A percentile compares a stretch with the other conserved stretches of the same genome.
phyloP scores from a whole-genome alignment of 768 basidiomycete species.

The Rhizopogon vinicolor region DNA sequence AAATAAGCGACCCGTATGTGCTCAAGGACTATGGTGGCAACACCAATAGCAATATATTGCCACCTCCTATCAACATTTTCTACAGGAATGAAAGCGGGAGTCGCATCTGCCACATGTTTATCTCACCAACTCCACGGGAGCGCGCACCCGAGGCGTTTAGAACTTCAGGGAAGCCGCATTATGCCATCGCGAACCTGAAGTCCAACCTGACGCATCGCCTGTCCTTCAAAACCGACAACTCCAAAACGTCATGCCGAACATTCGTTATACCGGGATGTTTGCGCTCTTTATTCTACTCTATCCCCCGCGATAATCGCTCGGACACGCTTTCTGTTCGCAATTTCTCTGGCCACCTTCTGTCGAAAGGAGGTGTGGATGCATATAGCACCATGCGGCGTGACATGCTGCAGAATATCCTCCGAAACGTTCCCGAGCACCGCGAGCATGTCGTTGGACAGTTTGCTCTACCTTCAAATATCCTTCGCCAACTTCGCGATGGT shows the following conservation, averaged over 20 bases:
- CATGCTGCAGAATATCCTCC: slow-evolving; percentile 17
- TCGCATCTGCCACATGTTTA: slow-evolving; percentile 23
- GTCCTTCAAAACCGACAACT: slow-evolving; percentile 21
- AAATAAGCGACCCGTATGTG: slow-evolving; percentile 26
- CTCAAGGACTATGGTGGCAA: slow-evolving; percentile 13
- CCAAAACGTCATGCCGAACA: slow-evolving; percentile 18
- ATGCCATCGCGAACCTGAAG: slow-evolving; percentile 22
- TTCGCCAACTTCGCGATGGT: slow-evolving; percentile 20
- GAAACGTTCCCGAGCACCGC: slow-evolving; percentile 12
- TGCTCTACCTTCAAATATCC: slow-evolving; percentile 11
- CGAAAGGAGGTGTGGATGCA: slow-evolving; percentile 26
- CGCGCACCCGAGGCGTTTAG: slow-evolving; percentile 10
- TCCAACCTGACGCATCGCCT: slow-evolving; percentile 21
- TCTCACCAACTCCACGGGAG: slow-evolving; percentile 21
- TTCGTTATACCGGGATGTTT: slow-evolving; percentile 28
- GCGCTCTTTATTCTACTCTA: slow-evolving; percentile 28
- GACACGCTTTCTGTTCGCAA: slow-evolving; percentile 24
- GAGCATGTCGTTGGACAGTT: slow-evolving; percentile 23
- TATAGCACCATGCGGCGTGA: slow-evolving; percentile 14
- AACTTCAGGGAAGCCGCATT: slow-evolving; percentile 23
- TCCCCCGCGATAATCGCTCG: slow-evolving; percentile 16
- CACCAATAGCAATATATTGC: slow-evolving; percentile 17
- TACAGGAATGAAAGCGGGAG: slow-evolving; percentile 25
- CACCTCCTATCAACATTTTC: slow-evolving; percentile 29
- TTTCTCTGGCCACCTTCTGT: slow-evolving; percentile 32